Percentiles rank a stretch among this genome's conserved stretches.
These are phyloP conservation scores for Stevia rebaudiana DNA, from an alignment of 140 eudicot species.

Conservation along the genomic window DNA sequence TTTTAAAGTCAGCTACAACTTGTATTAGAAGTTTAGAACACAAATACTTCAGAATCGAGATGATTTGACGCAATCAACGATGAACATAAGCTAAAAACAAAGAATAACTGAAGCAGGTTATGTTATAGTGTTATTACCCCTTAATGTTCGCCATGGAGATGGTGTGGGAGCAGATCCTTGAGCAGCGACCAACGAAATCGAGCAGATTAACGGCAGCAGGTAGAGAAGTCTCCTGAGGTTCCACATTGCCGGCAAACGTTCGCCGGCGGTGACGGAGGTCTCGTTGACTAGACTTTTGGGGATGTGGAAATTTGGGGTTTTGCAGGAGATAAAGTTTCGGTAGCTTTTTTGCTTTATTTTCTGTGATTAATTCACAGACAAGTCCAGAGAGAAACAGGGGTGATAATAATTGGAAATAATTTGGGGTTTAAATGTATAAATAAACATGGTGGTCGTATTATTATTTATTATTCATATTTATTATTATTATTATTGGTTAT, in stretches of 20 bases:
- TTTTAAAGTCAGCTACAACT: neutral
- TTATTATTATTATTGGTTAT: neutral
- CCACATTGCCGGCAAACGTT: constrained; percentile 40
- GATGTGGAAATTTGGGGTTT: neutral
- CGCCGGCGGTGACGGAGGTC: neutral
- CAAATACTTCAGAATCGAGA: neutral
- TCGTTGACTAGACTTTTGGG: neutral
- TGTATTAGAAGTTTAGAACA: too few species aligned
- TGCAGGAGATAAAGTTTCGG: neutral
- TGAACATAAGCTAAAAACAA: too few species aligned
- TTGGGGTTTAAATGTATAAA: neutral
- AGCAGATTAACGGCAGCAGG: constrained; percentile 29
- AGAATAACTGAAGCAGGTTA: neutral
- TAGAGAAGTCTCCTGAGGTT: constrained; percentile 31
- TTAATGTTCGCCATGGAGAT: constrained; percentile 45
- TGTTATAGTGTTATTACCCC: constrained; percentile 36
- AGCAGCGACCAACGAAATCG: constrained; percentile 33
- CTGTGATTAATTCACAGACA: neutral
- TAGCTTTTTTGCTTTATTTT: neutral
- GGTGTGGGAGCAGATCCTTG: constrained; percentile 34
- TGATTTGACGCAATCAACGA: neutral
- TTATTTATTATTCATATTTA: too few species aligned
- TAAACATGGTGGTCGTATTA: too few species aligned
- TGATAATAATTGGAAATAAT: neutral
- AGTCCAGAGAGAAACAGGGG: neutral